Base-by-base conservation (phyloP, 257 asterid species). In the Striga asiatica region DNA sequence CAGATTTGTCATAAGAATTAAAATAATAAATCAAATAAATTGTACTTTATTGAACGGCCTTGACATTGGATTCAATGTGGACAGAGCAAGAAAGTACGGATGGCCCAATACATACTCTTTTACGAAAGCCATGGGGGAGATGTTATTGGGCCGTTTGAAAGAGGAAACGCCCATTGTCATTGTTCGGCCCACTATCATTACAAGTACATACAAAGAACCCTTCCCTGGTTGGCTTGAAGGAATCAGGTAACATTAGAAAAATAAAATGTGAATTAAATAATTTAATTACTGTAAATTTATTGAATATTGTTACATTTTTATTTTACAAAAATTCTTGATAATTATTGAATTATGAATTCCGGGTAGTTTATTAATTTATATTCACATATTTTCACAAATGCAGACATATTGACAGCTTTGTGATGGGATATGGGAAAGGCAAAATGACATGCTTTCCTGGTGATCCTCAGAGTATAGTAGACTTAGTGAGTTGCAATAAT, bases 81-180 rank as follows among this genome's bases (percentile, higher is more conserved):
- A 12, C 67, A 81, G 89, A 56, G 83, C 81, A 43, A 78, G 63
- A 2, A 68, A 61, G 46, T 72, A 78, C 53, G 91, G 91, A 23
- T 78, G 91, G 91, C 81, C 81, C 47, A 81, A 82, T 23, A 72
- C 80, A 0, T 82, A 82, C 54, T 62, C 72, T 1, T 74, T 82
- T 61, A 82, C 92, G 48, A 82, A 82, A 58, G 80, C 84, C 49
- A 82, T 82, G 82, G 92, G 84, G 42, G 92, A 82, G 66, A 82
- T 79, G 87, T 2, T 76, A 58, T 50, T 81, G 56, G 79, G 73
- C 7, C 46, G 53, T 8, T 55, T 56, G 7, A 65, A 25, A 58
- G 71, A 60, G 10, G 50, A 65, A 0, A 37, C 45, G 0, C 71
- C 78, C 4, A 17, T 74, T 9, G 78, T 76, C 1, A 74, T 78